Conservation (phyloP, 164 flowering plant species). For the Dillenia turbinata region DNA sequence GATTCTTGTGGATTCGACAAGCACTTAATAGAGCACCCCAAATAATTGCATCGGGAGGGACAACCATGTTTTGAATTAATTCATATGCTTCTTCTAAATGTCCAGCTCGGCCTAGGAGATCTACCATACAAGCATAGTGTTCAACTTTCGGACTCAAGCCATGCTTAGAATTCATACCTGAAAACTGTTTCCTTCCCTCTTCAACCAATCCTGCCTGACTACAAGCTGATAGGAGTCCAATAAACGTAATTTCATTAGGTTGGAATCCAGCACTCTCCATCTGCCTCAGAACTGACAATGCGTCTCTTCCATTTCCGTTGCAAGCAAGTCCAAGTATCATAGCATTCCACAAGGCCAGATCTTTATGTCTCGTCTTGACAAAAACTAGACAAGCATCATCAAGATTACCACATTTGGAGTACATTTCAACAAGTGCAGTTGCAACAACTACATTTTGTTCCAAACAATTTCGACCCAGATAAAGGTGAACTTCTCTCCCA, state of each 20-base stretch:
- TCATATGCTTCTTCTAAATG: conserved; percentile 17
- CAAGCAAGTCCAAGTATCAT: conserved; percentile 21
- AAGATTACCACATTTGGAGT: conserved; percentile 25
- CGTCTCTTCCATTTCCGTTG: conserved; percentile 23
- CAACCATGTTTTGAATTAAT: conserved; percentile 20
- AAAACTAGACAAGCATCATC: conserved; percentile 28
- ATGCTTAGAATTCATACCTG: conserved; percentile 13
- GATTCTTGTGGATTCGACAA: conserved; percentile 20
- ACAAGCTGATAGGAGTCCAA: conserved; percentile 27
- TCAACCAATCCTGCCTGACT: conserved; percentile 26
- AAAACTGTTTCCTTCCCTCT: conserved; percentile 19
- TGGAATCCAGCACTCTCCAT: conserved; percentile 16
- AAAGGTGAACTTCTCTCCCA: conserved; percentile 29
- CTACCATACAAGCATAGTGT: conserved; percentile 31
- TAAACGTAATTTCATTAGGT: conserved; percentile 26
- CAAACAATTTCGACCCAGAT: conserved; percentile 16
- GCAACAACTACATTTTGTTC: conserved; percentile 32
- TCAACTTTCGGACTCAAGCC: conserved; percentile 23
- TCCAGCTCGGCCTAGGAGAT: conserved; percentile 33
- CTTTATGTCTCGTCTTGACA: conserved; percentile 16
- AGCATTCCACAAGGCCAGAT: conserved; percentile 27
- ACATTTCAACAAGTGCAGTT: conserved; percentile 37
- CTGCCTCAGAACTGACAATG: conserved; percentile 19
- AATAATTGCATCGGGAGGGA: conserved; percentile 22
- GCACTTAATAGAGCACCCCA: conserved; percentile 32